Base-by-base conservation (phyloP, 1,284 basidiomycete genomes). In the Microbotryum silenes-acaulis region DNA sequence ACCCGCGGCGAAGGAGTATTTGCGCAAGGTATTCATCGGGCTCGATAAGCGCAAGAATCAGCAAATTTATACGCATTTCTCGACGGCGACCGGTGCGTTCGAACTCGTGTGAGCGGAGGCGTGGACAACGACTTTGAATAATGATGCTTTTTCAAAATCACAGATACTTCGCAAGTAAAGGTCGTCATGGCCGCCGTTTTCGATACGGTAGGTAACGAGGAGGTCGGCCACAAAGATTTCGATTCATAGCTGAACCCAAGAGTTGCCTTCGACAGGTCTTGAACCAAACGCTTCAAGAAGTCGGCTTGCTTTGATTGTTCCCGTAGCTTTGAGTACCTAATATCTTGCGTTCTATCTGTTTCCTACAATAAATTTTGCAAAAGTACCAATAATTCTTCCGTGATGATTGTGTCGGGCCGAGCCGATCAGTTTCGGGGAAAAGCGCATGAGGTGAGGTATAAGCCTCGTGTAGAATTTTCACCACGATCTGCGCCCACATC, bases 121-220 rank as follows among this genome's bases (percentile, higher is more conserved):
- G 20, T 42, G 21, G 27, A 21, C 16, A 14, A 16, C 21, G 27
- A 23, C 12, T 50, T 27, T 10, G 48, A 6, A 50, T 12, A 14
- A 7, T 50, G 48, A 50, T 50, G 12, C 3, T 7, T 14, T 16
- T 12, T 25, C 25, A 7, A 12, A 10, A 31, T 1, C 12, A 42
- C 54, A 42, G 63, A 64, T 48, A 64, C 60, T 50, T 51, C 50
- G 29, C 63, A 65, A 45, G 73, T 75, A 61, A 67, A 68, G 49
- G 72, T 75, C 52, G 74, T 75, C 56, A 63, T 75, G 60, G 69
- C 68, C 14, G 72, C 72, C 14, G 74, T 75, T 53, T 73, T 73
- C 66, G 64, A 66, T 44, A 60, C 61, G 10, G 58, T 31, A 9
- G 20, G 51, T 53, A 31, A 31, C 31, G 8, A 31, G 31, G 31